Conservation (phyloP, 2,329 filamentous ascomycete genomes). For the Trichoderma sp. region DNA sequence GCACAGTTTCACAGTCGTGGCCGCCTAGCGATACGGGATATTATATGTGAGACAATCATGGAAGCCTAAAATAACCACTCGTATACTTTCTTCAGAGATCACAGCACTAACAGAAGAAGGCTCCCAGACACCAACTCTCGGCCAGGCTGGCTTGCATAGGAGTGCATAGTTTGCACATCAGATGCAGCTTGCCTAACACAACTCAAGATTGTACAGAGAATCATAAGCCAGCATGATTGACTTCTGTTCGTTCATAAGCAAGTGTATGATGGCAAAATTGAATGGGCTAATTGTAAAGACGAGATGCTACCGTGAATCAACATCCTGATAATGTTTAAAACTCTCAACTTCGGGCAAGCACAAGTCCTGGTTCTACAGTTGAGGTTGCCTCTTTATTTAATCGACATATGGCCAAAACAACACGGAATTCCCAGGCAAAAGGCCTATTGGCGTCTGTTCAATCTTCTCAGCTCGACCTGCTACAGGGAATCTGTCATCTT, state of each 20-base stretch:
- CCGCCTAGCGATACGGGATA: constrained; percentile 1
- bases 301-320: not conserved
- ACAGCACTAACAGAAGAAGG: not conserved
- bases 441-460: not conserved
- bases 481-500: not conserved
- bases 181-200: not conserved
- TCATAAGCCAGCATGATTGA: not conserved
- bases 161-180: not conserved
- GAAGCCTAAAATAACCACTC: constrained; percentile 18
- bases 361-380: not conserved
- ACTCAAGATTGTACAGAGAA: not conserved
- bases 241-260: not conserved
- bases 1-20: constrained; percentile 9
- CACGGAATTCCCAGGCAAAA: not conserved
- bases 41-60: constrained; percentile 16
- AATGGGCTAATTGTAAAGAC: not conserved
- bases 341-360: not conserved
- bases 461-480: not conserved
- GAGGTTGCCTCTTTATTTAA: not conserved
- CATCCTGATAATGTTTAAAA: not conserved
- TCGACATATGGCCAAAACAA: not conserved
- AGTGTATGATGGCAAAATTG: not conserved
- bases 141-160: not conserved
- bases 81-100: not conserved
- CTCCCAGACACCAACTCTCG: not conserved